A percentile compares a stretch with the other conserved stretches of the same genome.
phyloP scores from a whole-genome alignment of 2,329 filamentous ascomycete genomes.

The Diaporthe capsici region DNA sequence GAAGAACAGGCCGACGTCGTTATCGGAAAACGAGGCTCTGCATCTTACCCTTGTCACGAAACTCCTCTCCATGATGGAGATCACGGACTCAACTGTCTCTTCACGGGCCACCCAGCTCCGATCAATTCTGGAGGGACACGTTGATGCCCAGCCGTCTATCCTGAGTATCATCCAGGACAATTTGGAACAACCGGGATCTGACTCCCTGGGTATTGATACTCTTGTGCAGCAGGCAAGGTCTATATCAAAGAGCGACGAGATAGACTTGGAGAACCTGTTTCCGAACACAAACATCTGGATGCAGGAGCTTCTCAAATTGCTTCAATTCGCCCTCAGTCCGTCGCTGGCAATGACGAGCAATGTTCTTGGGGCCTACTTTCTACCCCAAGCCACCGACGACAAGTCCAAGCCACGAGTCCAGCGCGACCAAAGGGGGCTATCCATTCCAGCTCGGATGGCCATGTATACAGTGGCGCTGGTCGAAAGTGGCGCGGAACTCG shows the following conservation, averaged over 20 bases:
- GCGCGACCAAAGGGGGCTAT: conserved; percentile 78
- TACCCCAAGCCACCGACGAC: conserved; percentile 56
- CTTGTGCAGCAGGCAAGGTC: conserved; percentile 64
- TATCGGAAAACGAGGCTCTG: conserved; percentile 60
- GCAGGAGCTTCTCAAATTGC: conserved; percentile 69
- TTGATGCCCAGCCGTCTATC: conserved; percentile 59
- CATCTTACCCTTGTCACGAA: conserved; percentile 67
- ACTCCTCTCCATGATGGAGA: conserved; percentile 68
- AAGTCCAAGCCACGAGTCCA: conserved; percentile 45
- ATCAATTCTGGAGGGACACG: conserved; percentile 60
- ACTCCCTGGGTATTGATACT: conserved; percentile 68
- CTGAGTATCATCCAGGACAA: conserved; percentile 69
- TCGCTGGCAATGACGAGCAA: conserved; percentile 82
- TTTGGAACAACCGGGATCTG: conserved; percentile 62
- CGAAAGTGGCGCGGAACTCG: conserved; percentile 54
- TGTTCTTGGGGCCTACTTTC: conserved; percentile 78
- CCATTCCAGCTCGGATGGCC: conserved; percentile 81
- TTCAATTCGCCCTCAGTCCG: conserved; percentile 66
- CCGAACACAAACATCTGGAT: conserved; percentile 78
- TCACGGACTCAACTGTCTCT: conserved; percentile 56
- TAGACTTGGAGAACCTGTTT: conserved; percentile 65
- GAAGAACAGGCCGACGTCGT: conserved; percentile 58
- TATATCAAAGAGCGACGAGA: conserved; percentile 53
- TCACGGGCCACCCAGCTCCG: conserved; percentile 60
- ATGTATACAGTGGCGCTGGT: conserved; percentile 77